phyloP scores from a whole-genome alignment of 148 eudicot genomes.

The Polygonum aviculare region DNA sequence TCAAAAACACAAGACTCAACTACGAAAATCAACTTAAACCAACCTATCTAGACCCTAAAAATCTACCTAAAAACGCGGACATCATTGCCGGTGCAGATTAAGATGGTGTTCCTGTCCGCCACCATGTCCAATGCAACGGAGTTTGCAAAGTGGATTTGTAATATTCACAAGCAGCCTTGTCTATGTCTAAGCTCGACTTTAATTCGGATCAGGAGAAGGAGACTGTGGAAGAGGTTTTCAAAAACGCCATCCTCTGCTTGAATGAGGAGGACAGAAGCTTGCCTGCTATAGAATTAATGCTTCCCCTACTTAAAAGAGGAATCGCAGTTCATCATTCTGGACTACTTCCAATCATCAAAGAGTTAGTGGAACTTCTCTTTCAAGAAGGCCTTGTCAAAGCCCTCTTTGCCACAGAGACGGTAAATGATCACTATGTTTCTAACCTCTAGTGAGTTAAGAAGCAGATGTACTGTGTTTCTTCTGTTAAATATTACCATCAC shows the following conservation, averaged over 20 bases:
- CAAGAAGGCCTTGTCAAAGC: conserved; percentile 99
- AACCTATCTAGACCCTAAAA: too few relatives aligned
- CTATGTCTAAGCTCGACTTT: conserved; percentile 94
- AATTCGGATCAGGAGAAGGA: conserved; percentile 84
- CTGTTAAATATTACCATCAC: background rate
- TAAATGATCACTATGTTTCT: conserved; percentile 16
- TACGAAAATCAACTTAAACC: too few relatives aligned
- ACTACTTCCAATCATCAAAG: conserved; percentile 90
- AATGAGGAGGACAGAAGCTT: conserved; percentile 85
- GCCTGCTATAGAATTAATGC: conserved; percentile 92
- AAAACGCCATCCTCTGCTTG: conserved; percentile 73
- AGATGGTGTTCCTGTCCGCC: conserved; percentile 93
- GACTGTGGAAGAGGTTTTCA: conserved; percentile 78
- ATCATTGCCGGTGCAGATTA: conserved; percentile 87
- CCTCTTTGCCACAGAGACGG: conserved; percentile 97
- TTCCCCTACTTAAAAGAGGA: conserved; percentile 93
- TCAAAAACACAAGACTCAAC: too few relatives aligned
- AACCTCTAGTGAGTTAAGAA: background rate
- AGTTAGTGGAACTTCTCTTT: conserved; percentile 91
- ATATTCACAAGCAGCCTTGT: conserved; percentile 94
- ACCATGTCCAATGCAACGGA: conserved; percentile 97
- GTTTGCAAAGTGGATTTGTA: conserved; percentile 98
- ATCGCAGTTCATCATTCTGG: conserved; percentile 99
- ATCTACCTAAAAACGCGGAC: too few relatives aligned
- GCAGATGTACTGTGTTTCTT: background rate